Conservation (phyloP, 805 yeast genomes). For the Tetrapisispora nanseiensis region DNA sequence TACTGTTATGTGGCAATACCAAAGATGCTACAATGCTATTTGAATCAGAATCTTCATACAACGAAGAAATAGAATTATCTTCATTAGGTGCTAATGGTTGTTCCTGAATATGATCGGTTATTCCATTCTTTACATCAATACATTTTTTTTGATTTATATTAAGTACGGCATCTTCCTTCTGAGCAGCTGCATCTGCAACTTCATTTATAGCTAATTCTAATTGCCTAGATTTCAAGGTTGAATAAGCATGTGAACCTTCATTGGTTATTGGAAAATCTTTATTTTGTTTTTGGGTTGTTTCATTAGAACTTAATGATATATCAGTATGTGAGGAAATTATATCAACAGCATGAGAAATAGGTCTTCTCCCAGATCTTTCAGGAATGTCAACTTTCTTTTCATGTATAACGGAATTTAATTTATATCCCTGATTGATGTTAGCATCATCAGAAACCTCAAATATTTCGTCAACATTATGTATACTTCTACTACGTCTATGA, state of each 20-base stretch:
- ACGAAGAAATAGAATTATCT: background rate
- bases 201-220: slow-evolving; percentile 1
- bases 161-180: background rate
- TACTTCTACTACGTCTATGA: slow-evolving; percentile 27
- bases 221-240: background rate
- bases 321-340: too few relatives aligned
- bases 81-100: too few relatives aligned
- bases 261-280: background rate
- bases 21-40: slow-evolving; percentile 1
- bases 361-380: too few relatives aligned
- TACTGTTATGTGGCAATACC: background rate
- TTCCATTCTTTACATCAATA: too few relatives aligned
- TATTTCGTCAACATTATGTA: slow-evolving; percentile 16
- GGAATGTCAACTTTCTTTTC: too few relatives aligned
- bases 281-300: background rate
- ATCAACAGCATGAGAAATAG: too few relatives aligned
- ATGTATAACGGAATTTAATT: too few relatives aligned
- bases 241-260: background rate
- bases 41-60: slow-evolving; percentile 3
- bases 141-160: background rate
- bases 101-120: too few relatives aligned
- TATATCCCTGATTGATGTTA: background rate
- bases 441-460: background rate
- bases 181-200: background rate
- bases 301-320: background rate